Evolutionary conservation across 1,139 yeast genomes (phyloP), one percentile per base, ranked within the genome.

Genomic region (Chernovozyma aurita): DNA sequence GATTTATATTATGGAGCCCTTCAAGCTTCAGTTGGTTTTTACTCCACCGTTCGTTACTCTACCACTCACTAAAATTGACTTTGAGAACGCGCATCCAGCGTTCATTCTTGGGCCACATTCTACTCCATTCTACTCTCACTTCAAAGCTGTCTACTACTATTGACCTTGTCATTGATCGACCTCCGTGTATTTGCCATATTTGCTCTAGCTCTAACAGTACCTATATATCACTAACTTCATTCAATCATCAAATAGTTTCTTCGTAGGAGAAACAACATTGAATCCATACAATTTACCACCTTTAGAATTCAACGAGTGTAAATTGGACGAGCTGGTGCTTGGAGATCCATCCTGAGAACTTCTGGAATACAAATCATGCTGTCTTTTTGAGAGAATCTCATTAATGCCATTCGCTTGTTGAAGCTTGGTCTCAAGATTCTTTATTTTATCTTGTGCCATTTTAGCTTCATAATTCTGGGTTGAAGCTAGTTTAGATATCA

Each of bases 211-310:
- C n/a, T n/a, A n/a, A n/a, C n/a, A n/a, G n/a, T n/a, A n/a, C n/a
- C n/a, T n/a, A n/a, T n/a, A n/a, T n/a, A n/a, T n/a, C n/a, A n/a
- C n/a, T n/a, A n/a, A n/a, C n/a, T n/a, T n/a, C n/a, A n/a, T 11
- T 26, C 28, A 28, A 15, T 28, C 30, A 31, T 36, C 69, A 45
- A 63, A 61, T 17, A 63, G 50, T 36, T 50, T 59, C 39, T 59
- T 61, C 24, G 55, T 55, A 8, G 72, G 67, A 9, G 70, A 57
- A n/a, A 69, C 69, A 29, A 69, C 63, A 16, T 63, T 50, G 36
- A 70, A 64, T 3, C 73, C 73, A 39, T 64, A 70, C 33, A 70
- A 52, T 45, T 61, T 66, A 1, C 73, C 73, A 16, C 73, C 70
- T 28, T 52, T 49, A 27, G 36, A 5, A 24, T 24, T 24, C 15